These are phyloP conservation scores for Elsinoe perseae DNA, from an alignment of 2,329 filamentous ascomycete genomes.

Conservation along the genomic window DNA sequence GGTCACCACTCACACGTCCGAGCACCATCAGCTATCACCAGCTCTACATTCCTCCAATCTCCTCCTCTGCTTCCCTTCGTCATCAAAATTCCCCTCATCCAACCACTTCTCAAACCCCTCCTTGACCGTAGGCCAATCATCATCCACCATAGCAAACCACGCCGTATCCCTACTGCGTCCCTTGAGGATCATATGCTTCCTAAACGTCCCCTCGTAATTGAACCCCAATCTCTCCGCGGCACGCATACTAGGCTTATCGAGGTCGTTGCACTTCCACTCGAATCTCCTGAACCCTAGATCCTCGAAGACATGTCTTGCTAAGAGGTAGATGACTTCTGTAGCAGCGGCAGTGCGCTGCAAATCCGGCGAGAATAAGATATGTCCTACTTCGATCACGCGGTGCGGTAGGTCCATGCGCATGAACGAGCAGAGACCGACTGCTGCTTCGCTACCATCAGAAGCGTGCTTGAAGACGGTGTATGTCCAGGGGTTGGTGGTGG, in stretches of 20 bases:
- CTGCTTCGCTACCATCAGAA: slow-evolving; percentile 25
- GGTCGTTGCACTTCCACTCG: slow-evolving; percentile 58
- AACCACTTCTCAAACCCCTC: slow-evolving; percentile 49
- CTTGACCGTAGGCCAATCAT: slow-evolving; percentile 49
- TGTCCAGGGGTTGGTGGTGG: slow-evolving; percentile 34
- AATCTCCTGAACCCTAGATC: slow-evolving; percentile 48
- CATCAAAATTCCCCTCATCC: slow-evolving; percentile 47
- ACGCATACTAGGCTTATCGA: slow-evolving; percentile 47
- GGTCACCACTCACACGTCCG: not conserved
- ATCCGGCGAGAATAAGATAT: slow-evolving; percentile 43
- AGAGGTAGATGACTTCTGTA: slow-evolving; percentile 52
- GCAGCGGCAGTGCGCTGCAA: slow-evolving; percentile 50
- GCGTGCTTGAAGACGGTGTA: slow-evolving; percentile 37
- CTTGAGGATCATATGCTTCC: slow-evolving; percentile 54
- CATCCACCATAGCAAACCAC: slow-evolving; percentile 52
- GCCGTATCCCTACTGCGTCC: slow-evolving; percentile 52
- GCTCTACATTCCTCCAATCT: slow-evolving; percentile 28
- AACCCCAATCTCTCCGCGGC: slow-evolving; percentile 54
- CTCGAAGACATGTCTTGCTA: slow-evolving; percentile 49
- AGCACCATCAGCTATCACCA: not conserved
- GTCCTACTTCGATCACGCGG: slow-evolving; percentile 50
- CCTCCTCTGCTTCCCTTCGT: slow-evolving; percentile 44
- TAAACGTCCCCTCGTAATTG: slow-evolving; percentile 51
- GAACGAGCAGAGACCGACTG: slow-evolving; percentile 36
- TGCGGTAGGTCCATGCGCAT: slow-evolving; percentile 38